Evolutionary conservation across 441 rosid species (phyloP).

Genomic region (Gossypium trilobum): DNA sequence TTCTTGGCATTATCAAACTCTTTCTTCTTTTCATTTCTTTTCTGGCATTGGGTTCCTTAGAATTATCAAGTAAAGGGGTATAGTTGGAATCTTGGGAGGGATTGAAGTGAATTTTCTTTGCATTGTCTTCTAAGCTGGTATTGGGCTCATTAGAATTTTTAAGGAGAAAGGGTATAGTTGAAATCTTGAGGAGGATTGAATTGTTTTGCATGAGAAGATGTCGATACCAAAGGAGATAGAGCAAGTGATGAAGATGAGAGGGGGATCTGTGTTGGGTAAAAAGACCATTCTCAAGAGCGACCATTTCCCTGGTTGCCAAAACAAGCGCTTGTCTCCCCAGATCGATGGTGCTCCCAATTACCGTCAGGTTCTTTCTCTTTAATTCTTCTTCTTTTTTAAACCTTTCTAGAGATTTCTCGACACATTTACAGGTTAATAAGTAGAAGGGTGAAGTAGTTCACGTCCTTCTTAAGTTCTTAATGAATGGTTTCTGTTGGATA

Average conservation of each 20-base stretch:
- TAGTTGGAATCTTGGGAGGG: not conserved
- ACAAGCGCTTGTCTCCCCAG: constrained; percentile 77
- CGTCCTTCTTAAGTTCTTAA: not conserved
- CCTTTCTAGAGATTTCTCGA: not conserved
- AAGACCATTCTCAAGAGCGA: constrained; percentile 94
- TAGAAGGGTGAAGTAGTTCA: not conserved
- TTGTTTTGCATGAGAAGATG: constrained; percentile 30
- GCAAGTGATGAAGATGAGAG: constrained; percentile 87
- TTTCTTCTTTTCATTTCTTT: not conserved
- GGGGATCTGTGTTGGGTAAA: constrained; percentile 91
- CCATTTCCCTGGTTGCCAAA: constrained; percentile 97
- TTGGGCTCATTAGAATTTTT: not conserved
- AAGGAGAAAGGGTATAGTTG: not conserved
- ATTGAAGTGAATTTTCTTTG: constrained; percentile 1
- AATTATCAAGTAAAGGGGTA: not conserved
- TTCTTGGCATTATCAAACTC: not conserved
- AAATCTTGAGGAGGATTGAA: constrained; percentile 9
- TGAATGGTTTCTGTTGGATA: not conserved
- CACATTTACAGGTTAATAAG: not conserved
- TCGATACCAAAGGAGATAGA: constrained; percentile 80
- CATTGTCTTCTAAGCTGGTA: not conserved
- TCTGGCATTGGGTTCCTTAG: not conserved
- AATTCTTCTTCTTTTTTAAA: not conserved
- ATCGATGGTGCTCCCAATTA: constrained; percentile 99
- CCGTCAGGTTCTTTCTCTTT: constrained; percentile 56